Conservation (phyloP, 176 grass and related monocot species). For the Echinochloa phyllopogon region DNA sequence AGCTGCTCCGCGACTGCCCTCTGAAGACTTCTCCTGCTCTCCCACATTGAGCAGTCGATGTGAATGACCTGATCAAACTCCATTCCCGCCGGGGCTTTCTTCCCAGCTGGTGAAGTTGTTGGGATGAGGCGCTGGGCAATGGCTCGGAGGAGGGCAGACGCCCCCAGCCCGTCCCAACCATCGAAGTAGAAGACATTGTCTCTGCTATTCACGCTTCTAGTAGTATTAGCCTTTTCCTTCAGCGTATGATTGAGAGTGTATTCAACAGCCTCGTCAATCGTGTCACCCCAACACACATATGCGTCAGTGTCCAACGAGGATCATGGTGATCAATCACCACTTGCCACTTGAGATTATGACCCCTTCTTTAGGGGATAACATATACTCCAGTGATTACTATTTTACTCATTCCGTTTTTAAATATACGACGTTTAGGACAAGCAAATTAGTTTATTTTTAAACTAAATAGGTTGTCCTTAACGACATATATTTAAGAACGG, state of each 20-base stretch:
- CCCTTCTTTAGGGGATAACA: too few relatives aligned
- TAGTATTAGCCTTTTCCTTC: background rate
- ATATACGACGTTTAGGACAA: too few relatives aligned
- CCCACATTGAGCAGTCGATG: constrained; percentile 21
- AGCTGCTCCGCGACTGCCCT: background rate
- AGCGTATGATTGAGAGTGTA: fast-evolving
- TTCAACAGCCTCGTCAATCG: background rate
- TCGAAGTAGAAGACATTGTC: constrained; percentile 28
- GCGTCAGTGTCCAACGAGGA: background rate
- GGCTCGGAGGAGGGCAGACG: constrained; percentile 22
- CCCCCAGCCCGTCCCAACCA: constrained; percentile 29
- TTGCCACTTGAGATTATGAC: background rate
- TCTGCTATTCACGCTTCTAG: background rate
- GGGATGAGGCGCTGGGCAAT: background rate
- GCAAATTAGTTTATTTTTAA: too few relatives aligned
- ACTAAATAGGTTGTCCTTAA: too few relatives aligned
- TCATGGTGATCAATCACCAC: too few relatives aligned
- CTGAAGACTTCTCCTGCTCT: constrained; percentile 24
- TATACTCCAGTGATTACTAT: too few relatives aligned
- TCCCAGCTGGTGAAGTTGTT: background rate
- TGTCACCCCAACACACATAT: background rate
- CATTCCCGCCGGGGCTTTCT: background rate
- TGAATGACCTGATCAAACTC: constrained; percentile 11
- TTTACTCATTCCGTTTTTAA: too few relatives aligned
- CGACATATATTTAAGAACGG: too few relatives aligned